phyloP scores from a whole-genome alignment of 371 early-diverging fungal genomes.

The Parasitella parasitica region DNA sequence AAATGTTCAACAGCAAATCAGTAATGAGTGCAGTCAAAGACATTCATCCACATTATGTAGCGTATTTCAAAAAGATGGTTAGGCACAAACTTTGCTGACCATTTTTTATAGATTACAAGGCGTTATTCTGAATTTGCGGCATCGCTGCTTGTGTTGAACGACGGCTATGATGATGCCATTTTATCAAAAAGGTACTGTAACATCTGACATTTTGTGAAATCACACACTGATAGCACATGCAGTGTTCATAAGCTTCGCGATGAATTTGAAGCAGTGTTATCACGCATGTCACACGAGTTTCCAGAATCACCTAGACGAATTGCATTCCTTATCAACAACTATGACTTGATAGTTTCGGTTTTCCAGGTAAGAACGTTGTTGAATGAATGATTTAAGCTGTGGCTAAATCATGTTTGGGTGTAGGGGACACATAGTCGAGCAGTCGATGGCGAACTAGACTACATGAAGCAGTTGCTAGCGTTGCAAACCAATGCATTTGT shows the following conservation, averaged over 20 bases:
- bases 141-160: conserved; percentile 83
- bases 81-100: not conserved
- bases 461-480: conserved; percentile 69
- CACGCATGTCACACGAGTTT: conserved; percentile 74
- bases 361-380: conserved; percentile 63
- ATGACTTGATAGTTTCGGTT: conserved; percentile 79
- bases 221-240: not conserved
- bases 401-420: not conserved
- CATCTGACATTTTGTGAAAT: not conserved
- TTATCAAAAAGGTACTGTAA: conserved; percentile 64
- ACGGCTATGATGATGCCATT: conserved; percentile 82
- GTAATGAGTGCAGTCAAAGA: conserved; percentile 62
- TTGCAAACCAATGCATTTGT: conserved; percentile 79
- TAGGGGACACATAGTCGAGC: conserved; percentile 68
- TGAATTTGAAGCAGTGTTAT: conserved; percentile 73
- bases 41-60: conserved; percentile 83
- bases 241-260: conserved; percentile 75
- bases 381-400: no score
- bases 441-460: conserved; percentile 71
- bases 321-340: conserved; percentile 90
- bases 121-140: conserved; percentile 90
- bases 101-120: conserved; percentile 47
- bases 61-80: not conserved
- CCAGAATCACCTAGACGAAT: conserved; percentile 63
- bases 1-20: conserved; percentile 61